phyloP scores from a whole-genome alignment of 805 yeast species.

The Cyberlindnera euphorbiae region DNA sequence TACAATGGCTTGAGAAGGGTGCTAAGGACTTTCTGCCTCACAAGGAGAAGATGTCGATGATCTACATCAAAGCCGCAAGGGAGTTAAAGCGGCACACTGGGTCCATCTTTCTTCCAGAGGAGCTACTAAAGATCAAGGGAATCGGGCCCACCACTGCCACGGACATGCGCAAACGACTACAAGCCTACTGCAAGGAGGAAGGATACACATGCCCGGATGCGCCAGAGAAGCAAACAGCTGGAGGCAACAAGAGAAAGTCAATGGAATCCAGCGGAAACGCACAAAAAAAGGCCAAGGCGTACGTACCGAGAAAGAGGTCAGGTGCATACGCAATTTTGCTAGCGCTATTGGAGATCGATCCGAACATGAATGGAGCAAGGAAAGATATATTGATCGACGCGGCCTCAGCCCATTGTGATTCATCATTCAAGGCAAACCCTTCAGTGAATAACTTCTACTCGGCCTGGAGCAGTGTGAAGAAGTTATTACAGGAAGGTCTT shows the following conservation, averaged over 20 bases:
- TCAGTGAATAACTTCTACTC: constrained; percentile 59
- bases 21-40: constrained; percentile 17
- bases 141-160: constrained; percentile 70
- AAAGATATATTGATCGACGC: constrained; percentile 51
- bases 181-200: constrained; percentile 51
- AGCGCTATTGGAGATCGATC: constrained; percentile 48
- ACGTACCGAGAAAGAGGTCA: constrained; percentile 69
- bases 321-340: constrained; percentile 83
- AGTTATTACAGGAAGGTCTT: constrained; percentile 54
- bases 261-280: constrained; percentile 13
- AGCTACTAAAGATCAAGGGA: constrained; percentile 54
- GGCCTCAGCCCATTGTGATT: constrained; percentile 54
- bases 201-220: constrained; percentile 41
- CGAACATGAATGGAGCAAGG: constrained; percentile 49
- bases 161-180: constrained; percentile 42
- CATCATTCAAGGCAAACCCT: constrained; percentile 56
- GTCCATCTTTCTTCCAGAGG: constrained; percentile 40
- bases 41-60: background rate
- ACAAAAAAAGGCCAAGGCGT: constrained; percentile 31
- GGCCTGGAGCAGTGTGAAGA: constrained; percentile 72
- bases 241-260: constrained; percentile 17
- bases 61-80: too few relatives aligned
- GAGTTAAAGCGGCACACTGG: too few relatives aligned
- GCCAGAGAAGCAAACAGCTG: background rate
- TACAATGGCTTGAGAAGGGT: constrained; percentile 55